Conservation (phyloP, 2,329 filamentous ascomycete species). For the Drechslerella dactyloides region DNA sequence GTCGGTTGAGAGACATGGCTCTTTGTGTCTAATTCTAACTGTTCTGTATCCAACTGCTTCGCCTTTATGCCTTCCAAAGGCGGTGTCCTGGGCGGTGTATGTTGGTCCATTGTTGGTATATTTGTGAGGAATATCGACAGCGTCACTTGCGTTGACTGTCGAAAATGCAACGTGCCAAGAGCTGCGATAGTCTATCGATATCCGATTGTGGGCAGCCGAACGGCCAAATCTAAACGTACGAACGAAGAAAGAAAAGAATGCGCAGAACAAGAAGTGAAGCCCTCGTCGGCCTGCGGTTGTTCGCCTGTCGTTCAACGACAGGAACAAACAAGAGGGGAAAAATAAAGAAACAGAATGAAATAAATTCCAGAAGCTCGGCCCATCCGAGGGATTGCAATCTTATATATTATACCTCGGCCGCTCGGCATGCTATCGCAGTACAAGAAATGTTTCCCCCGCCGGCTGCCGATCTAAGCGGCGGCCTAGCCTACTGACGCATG, state of each 20-base stretch:
- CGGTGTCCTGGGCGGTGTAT: conserved; percentile 33
- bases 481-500: conserved; percentile 6
- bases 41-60: neutral
- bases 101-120: conserved; percentile 28
- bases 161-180: conserved; percentile 36
- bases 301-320: conserved; percentile 47
- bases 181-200: conserved; percentile 9
- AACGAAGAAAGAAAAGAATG: conserved; percentile 11
- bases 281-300: conserved; percentile 28
- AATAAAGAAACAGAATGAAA: conserved; percentile 9
- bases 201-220: neutral
- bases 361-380: conserved; percentile 12
- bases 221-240: neutral
- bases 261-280: conserved; percentile 6
- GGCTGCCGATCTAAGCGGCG: conserved; percentile 8
- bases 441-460: conserved; percentile 13
- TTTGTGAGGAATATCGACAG: neutral
- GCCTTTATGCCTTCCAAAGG: conserved; percentile 23
- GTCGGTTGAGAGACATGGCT: neutral
- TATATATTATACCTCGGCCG: conserved; percentile 24
- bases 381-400: conserved; percentile 29
- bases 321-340: conserved; percentile 39
- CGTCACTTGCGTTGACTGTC: conserved; percentile 12
- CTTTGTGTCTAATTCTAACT: neutral
- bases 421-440: neutral